phyloP scores from a whole-genome alignment of 129 eudicot species.

The Flaveria trinervia region DNA sequence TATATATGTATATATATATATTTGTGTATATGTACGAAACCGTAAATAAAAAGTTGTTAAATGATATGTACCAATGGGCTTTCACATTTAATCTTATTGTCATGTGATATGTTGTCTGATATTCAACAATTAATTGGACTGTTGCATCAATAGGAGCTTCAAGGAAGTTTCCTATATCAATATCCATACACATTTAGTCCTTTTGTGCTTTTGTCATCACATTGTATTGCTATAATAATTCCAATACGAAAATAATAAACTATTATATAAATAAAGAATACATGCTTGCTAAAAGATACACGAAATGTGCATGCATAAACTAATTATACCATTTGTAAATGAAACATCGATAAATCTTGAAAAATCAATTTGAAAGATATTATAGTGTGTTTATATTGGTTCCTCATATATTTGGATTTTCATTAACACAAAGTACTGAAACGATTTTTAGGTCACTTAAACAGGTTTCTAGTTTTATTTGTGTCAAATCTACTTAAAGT shows the following conservation, averaged over 20 bases:
- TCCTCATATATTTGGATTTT: not conserved
- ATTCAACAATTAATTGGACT: not conserved
- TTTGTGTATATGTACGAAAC: not conserved
- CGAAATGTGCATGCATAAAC: not conserved
- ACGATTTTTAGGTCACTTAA: too few relatives aligned
- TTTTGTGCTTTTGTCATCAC: not conserved
- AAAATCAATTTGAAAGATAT: not conserved
- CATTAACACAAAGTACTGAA: too few relatives aligned
- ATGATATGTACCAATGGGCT: not conserved
- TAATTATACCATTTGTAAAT: not conserved
- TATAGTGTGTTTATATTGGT: not conserved
- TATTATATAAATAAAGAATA: not conserved
- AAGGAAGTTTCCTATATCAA: slow-evolving; percentile 33
- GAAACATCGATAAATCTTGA: not conserved
- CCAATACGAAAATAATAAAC: not conserved
- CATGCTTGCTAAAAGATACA: not conserved
- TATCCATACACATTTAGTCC: slow-evolving; percentile 1
- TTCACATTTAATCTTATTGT: not conserved
- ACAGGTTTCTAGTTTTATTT: too few relatives aligned
- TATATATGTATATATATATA: too few relatives aligned
- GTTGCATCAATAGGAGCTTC: slow-evolving; percentile 29
- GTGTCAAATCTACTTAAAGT: too few relatives aligned
- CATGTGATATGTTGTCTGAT: slow-evolving; percentile 25
- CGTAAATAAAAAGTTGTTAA: not conserved
- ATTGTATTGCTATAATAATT: not conserved